Base-by-base conservation (phyloP, 768 basidiomycete genomes). In the Lactarius hengduanensis region DNA sequence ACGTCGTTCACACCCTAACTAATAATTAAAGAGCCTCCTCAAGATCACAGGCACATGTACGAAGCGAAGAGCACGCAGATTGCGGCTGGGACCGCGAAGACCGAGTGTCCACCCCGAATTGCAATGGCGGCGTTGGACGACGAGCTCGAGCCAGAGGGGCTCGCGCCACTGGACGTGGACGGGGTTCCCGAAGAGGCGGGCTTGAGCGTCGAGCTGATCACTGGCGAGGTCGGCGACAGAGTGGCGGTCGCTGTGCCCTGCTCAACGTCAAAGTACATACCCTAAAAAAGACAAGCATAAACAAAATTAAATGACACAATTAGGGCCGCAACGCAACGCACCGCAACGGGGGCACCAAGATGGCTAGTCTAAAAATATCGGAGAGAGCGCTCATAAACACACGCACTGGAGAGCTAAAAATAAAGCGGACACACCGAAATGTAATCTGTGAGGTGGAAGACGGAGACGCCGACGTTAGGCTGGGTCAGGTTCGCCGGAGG, bases 211-310 rank as follows among this genome's bases (percentile, higher is more conserved):
- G 87, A 83, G 11, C 85, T 81, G 67, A 84, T 77, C 20, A 92
- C 89, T 13, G 87, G 74, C n/a, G 86, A 83, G 47, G 91, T 92
- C 26, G 84, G 71, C 54, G 83, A 77, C 55, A 85, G 73, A 36
- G 83, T 78, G 50, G 72, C 77, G 26, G 84, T 86, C 15, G 84
- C 79, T 4, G 80, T 80, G 30, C 91, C 91, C 71, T 85, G 83
- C 76, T 91, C 84, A 70, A 91, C 92, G 5, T 81, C 83, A 71
- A 91, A 83, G 78, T 92, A 94, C 68, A 80, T 88, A 55, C 79
- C 88, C 88, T 89, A 11, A 41, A n/a, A n/a, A 26, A 5, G 9
- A 50, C 22, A n/a, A 45, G 9, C 43, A 9, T 50, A 20, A 57
- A 34, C 60, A 30, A 26, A n/a, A 16, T 2, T 8, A 38, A 4